Percentiles rank a stretch among this genome's conserved stretches.
These are phyloP conservation scores for Pichia sp. DNA, from an alignment of 1,139 yeast species.

Conservation along the genomic window DNA sequence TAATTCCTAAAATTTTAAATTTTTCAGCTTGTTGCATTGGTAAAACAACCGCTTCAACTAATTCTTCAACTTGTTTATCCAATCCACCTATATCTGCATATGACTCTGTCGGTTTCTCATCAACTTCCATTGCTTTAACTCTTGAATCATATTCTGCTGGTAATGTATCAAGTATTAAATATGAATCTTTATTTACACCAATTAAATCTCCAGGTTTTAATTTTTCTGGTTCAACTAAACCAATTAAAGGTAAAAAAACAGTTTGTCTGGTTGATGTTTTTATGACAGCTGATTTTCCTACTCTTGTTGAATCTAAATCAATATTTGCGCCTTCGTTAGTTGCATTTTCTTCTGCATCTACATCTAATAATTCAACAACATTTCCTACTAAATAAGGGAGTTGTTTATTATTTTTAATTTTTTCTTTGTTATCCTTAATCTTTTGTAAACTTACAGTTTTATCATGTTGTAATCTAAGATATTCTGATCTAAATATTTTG, in stretches of 20 bases:
- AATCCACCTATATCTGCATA: slow-evolving; percentile 97
- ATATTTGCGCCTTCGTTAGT: slow-evolving; percentile 92
- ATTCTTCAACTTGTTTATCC: slow-evolving; percentile 95
- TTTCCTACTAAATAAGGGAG: slow-evolving; percentile 97
- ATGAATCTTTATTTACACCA: slow-evolving; percentile 96
- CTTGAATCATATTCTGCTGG: slow-evolving; percentile 97
- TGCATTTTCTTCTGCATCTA: slow-evolving; percentile 82
- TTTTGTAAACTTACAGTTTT: slow-evolving; percentile 88
- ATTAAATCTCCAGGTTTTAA: slow-evolving; percentile 94
- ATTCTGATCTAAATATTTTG: slow-evolving; percentile 89
- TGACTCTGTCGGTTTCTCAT: slow-evolving; percentile 95
- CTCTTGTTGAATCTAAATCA: slow-evolving; percentile 84
- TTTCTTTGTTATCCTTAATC: slow-evolving; percentile 93
- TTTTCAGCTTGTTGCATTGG: slow-evolving; percentile 99
- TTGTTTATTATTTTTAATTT: slow-evolving; percentile 91
- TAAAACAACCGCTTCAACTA: slow-evolving; percentile 94
- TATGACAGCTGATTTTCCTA: slow-evolving; percentile 96
- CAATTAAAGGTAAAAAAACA: slow-evolving; percentile 90
- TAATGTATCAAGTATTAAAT: slow-evolving; percentile 83
- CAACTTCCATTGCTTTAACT: slow-evolving; percentile 99
- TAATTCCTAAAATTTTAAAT: slow-evolving; percentile 85
- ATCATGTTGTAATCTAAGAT: slow-evolving; percentile 86
- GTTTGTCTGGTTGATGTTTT: slow-evolving; percentile 98
- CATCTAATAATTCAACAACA: slow-evolving; percentile 87
- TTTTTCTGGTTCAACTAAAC: slow-evolving; percentile 81